Conservation (phyloP, 257 asterid genomes). For the Fraxinus pennsylvanica region DNA sequence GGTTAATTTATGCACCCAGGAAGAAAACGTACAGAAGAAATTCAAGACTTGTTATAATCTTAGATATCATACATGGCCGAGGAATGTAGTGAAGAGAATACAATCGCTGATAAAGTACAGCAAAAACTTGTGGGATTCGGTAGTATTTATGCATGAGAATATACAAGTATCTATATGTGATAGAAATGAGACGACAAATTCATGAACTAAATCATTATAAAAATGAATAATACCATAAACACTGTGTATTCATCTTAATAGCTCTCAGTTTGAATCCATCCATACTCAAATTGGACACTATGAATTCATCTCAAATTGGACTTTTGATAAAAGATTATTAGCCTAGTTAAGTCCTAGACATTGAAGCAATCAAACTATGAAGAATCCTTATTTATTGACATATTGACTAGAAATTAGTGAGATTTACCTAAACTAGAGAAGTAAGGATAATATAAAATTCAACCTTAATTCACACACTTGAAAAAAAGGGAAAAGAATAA, state of each 20-base stretch:
- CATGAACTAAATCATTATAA: slow-evolving; percentile 22
- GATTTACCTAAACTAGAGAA: no score
- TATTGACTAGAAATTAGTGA: no score
- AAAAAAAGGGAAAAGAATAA: no score
- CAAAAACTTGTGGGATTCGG: background rate
- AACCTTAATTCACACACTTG: no score
- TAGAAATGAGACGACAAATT: slow-evolving; percentile 5
- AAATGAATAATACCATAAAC: background rate
- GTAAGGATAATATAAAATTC: no score
- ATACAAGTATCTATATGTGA: background rate
- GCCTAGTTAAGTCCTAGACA: no score
- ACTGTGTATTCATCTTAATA: background rate
- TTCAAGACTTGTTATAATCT: slow-evolving; percentile 1
- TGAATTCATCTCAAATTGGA: no score
- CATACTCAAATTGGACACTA: background rate
- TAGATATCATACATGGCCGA: background rate
- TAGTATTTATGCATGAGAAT: slow-evolving; percentile 3
- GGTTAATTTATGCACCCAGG: slow-evolving; percentile 10
- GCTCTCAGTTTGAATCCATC: background rate
- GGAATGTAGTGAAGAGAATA: background rate
- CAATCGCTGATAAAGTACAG: background rate
- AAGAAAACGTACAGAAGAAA: slow-evolving; percentile 15
- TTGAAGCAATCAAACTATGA: no score
- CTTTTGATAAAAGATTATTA: no score
- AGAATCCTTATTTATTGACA: no score